These are phyloP conservation scores for Beverwykella pulmonaria DNA, from an alignment of 495 filamentous ascomycete species.

Conservation along the genomic window DNA sequence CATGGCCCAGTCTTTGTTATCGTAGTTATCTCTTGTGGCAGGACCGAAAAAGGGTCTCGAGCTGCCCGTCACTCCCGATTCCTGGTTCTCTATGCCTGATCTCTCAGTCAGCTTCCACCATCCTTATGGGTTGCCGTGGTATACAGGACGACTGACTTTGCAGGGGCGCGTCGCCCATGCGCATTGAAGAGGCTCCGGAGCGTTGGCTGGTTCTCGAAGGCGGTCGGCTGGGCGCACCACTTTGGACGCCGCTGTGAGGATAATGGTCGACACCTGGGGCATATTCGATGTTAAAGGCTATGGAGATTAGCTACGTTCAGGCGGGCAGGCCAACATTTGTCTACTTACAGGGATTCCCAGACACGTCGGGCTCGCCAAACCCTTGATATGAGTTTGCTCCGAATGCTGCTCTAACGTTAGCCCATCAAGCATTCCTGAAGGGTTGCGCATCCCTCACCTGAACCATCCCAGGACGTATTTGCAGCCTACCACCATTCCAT, in stretches of 20 bases:
- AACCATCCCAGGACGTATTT: background rate
- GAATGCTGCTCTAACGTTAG: slow-evolving; percentile 1
- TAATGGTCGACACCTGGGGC: slow-evolving; percentile 22
- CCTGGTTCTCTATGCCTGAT: slow-evolving; percentile 50
- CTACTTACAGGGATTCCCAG: slow-evolving; percentile 15
- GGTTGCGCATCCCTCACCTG: background rate
- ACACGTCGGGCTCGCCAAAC: slow-evolving; percentile 14
- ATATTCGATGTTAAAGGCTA: slow-evolving; percentile 33
- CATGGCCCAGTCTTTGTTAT: slow-evolving; percentile 77
- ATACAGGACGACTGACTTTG: slow-evolving; percentile 15
- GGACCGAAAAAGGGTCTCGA: slow-evolving; percentile 61
- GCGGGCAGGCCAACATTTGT: background rate
- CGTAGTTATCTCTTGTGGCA: slow-evolving; percentile 71
- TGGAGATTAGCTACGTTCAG: background rate
- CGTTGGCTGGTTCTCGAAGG: slow-evolving; percentile 36
- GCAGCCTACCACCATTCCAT: background rate
- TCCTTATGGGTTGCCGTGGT: background rate
- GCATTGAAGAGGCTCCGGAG: slow-evolving; percentile 13
- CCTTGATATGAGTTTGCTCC: background rate
- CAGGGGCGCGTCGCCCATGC: slow-evolving; percentile 17
- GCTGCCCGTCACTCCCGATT: slow-evolving; percentile 57
- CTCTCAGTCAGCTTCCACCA: slow-evolving; percentile 15
- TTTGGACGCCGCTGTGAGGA: slow-evolving; percentile 23
- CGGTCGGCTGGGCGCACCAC: slow-evolving; percentile 33
- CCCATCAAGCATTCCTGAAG: too few species aligned